Evolutionary conservation across 768 basidiomycete genomes (phyloP), one percentile per base, ranked within the genome.

Genomic region (Dentipellis sp.): DNA sequence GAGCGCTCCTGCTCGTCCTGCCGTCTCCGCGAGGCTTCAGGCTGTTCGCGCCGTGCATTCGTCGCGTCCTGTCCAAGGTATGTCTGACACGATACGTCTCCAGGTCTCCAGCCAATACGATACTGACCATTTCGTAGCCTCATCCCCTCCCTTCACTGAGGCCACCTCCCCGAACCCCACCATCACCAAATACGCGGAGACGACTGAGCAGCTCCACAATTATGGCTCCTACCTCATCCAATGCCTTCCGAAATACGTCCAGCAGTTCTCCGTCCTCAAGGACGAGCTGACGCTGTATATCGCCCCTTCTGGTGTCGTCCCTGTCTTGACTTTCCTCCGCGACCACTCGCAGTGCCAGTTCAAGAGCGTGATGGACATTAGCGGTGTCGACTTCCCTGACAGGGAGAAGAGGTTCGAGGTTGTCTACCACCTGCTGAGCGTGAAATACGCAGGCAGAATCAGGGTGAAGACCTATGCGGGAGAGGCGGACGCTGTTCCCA

Each of bases 401-500:
- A 78, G 91, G 62, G 83, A 88, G 64, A 89, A 93, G 70, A 81
- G 97, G 59, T 98, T 98, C 69, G 97, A 98, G 75, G 84, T 98
- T 55, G 94, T 97, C 14, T 99, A 99, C 73, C 89, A 98, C 74
- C 73, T 99, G 56, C 75, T 99, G 58, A 94, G 91, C 67, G 69
- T 92, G 62, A 73, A 73, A 56, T 78, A 88, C 67, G 86, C 82
- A 57, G 88, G 89, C 48, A 78, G 97, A 62, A 90, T 99, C 67
- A 77, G 97, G 56, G 93, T 99, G 61, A 99, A 99, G 79, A 97
- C 97, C 0, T 97, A 94, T 67, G 91, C 93, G 57, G 88, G 88
- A 58, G 97, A 99, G 72, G 86, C 86, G 10, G 88, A 94, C 63
- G 82, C 88, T 37, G 90, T 98, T 2, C 97, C 95, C 1, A 94